Conservation (phyloP, 2,329 filamentous ascomycete genomes). For the Hypoxylon rubiginosum region DNA sequence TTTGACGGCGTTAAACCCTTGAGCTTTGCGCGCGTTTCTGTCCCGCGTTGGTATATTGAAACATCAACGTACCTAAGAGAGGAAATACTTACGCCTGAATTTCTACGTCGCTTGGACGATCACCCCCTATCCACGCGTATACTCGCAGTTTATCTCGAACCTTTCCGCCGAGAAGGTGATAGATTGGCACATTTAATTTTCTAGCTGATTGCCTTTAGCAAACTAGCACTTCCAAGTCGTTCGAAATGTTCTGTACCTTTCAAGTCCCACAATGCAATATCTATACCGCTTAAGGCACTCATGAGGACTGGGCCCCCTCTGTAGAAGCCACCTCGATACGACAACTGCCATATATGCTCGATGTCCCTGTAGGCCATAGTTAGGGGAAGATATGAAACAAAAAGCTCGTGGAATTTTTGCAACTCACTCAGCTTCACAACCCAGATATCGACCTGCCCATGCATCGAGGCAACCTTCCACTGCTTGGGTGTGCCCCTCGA, state of each 20-base stretch:
- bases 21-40: conserved; percentile 68
- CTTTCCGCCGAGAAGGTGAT: conserved; percentile 81
- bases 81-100: conserved; percentile 65
- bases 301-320: conserved; percentile 84
- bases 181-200: conserved; percentile 73
- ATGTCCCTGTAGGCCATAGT: conserved; percentile 69
- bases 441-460: conserved; percentile 71
- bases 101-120: conserved; percentile 76
- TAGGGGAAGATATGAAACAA: neutral
- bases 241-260: conserved; percentile 62
- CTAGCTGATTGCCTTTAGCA: conserved; percentile 52
- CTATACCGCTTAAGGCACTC: conserved; percentile 81
- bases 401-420: neutral
- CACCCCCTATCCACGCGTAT: conserved; percentile 84
- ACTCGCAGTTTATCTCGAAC: conserved; percentile 78
- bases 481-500: conserved; percentile 80
- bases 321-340: conserved; percentile 80
- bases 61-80: neutral
- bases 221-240: neutral
- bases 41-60: conserved; percentile 8
- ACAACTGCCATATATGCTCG: conserved; percentile 83
- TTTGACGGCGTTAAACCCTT: conserved; percentile 77
- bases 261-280: conserved; percentile 85
- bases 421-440: conserved; percentile 77
- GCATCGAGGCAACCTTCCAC: conserved; percentile 81